phyloP scores from a whole-genome alignment of 2,329 filamentous ascomycete species.

The Ascochyta pisi region DNA sequence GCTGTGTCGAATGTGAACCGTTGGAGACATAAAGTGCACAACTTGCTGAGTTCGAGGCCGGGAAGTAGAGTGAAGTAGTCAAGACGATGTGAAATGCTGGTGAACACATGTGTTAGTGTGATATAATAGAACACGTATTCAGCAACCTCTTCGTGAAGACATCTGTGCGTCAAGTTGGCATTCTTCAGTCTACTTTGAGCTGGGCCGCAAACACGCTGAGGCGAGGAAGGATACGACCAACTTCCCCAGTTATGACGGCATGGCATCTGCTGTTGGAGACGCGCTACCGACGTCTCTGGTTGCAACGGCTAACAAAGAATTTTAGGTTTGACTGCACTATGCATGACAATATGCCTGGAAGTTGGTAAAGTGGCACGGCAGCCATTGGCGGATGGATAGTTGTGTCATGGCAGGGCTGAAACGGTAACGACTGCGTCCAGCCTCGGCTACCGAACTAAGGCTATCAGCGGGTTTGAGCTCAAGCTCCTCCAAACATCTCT shows the following conservation, averaged over 20 bases:
- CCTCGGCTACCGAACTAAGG: not conserved
- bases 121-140: conserved; percentile 28
- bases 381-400: not conserved
- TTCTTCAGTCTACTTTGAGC: conserved; percentile 24
- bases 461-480: not conserved
- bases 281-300: no score
- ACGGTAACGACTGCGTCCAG: not conserved
- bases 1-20: not conserved
- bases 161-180: conserved; percentile 24
- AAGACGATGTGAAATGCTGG: conserved; percentile 18
- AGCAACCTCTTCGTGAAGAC: conserved; percentile 25
- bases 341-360: no score
- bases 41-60: not conserved
- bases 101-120: conserved; percentile 20
- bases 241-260: conserved; percentile 27
- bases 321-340: no score
- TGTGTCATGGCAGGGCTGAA: not conserved
- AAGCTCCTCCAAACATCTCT: not conserved
- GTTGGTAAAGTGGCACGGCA: no score
- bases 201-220: conserved; percentile 4
- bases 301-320: no score
- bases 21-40: not conserved
- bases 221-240: conserved; percentile 24
- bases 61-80: conserved; percentile 14
- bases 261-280: conserved; percentile 8